Evolutionary conservation across 768 basidiomycete species (phyloP), one percentile per base, ranked within the genome.

Genomic region (Hemileccinum rubropunctum): DNA sequence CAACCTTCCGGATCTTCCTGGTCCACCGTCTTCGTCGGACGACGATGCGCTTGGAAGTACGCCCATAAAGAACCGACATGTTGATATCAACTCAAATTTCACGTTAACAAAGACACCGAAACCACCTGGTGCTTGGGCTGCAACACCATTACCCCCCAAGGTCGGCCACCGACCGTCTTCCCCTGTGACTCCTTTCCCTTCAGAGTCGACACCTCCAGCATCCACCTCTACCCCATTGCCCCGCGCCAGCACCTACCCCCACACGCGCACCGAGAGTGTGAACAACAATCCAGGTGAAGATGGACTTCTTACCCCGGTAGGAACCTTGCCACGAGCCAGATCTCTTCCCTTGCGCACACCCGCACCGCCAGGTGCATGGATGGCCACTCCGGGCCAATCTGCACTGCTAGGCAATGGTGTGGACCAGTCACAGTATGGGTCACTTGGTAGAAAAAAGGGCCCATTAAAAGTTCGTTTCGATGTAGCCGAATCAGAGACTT

Each of bases 391-490:
- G 3, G 74, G 61, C 30, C 66, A 70, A 51, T 59, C 64, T 15
- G 53, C 38, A 2, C 47, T 56, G 14, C 51, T 60, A 21, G 48
- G 17, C 37, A 59, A 49, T 32, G 56, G 51, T 15, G 35, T 14
- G 4, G 60, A 61, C 37, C 68, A 66, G 39, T 66, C 66, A 23
- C 68, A 60, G 41, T 70, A 55, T 47, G 68, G 66, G 21, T 70
- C 73, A 4, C 46, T 68, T 17, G 72, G 64, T 45, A 64, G 58
- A 52, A 67, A 76, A 57, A 87, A 81, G 63, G 82, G 80, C 52
- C 70, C 82, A 21, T 64, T 83, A 53, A 86, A 86, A 63, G 88
- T 91, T 47, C 82, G 88, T 36, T 91, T 91, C 57, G 81, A 89
- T 54, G 72, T 76, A 23, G 67, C 56, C 35, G 62, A 71, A 57